Evolutionary conservation across 306 rosid genomes (phyloP), one percentile per base, ranked within the genome.

Genomic region (Casuarina glauca): DNA sequence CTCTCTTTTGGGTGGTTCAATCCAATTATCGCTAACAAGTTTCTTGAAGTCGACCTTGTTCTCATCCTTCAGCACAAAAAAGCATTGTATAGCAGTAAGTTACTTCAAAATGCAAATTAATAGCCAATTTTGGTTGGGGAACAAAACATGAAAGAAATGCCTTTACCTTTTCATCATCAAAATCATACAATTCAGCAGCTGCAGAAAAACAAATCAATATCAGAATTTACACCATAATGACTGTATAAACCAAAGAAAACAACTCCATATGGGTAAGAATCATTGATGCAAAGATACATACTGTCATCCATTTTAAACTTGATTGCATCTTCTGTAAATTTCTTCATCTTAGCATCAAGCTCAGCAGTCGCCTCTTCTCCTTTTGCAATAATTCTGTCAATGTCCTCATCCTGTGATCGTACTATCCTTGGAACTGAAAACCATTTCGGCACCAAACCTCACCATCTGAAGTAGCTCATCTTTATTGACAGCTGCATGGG

Each of bases 221-320:
- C 45, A 88, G 80, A 69, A 74, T 15, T 61, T 53, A 63, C 74
- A 78, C 50, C 48, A 3, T 42, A 73, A 52, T 26, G 2, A 77
- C 5, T 15, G 74, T n/a, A 60, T 44, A 13, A 77, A 82, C 19
- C 9, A 62, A 39, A 72, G 72, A 52, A 70, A 11, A 70, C 53
- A 63, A 49, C 12, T 10, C 13, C 2, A 20, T 60, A 42, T 39
- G 57, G 26, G 53, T 46, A 78, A 74, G 51, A 62, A 43, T 71
- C 48, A 49, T 15, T 39, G 64, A 50, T 48, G 38, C 42, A 72
- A 72, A 76, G 67, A 48, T 46, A 81, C 97, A 42, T 84, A 95
- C 99, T 86, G 73, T 93, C 99, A n/a, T 95, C 99, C 99, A 95
- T 95, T 89, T 95, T 95, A 87, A 95, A 95, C 83, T 95, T 95